Base-by-base conservation (phyloP, 2,329 filamentous ascomycete species). In the Curvularia spicifera region DNA sequence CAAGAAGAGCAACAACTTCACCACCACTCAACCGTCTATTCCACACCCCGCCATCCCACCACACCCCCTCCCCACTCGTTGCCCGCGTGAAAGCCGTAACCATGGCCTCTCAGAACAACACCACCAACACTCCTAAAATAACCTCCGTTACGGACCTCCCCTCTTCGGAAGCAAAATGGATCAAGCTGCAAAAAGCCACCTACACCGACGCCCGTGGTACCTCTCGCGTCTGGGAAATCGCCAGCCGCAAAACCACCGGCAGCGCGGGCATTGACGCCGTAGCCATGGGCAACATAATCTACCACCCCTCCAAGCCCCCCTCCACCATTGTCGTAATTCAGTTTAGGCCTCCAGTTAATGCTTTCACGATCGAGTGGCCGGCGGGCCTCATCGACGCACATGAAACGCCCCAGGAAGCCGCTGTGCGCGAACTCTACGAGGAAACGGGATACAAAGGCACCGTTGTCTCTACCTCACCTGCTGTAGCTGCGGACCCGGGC, bases 231-330 rank as follows among this genome's bases (percentile, higher is more conserved):
- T 91, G 89, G 89, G 89, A 91, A 73, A 87, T 87, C 1, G 88
- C 88, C 5, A 86, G 89, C 72, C 84, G 89, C 22, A 83, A 81
- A 22, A 91, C 88, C 0, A 81, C 82, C 51, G 83, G 84, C 33
- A 85, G 89, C 52, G 50, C 64, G 0, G 68, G 68, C 42, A 49
- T 70, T 50, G 89, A 91, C 69, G 89, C 87, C 51, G 89, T 91
- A 15, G 88, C 88, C 56, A 91, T 92, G 63, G 81, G 91, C 18
- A 89, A 88, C 54, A 84, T 91, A 60, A 79, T 92, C 52, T 63
- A 71, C 53, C 64, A 71, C 47, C 66, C 71, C n/a, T 49, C 60
- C 49, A 63, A 66, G 6, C 65, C 67, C 3, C 70, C 74, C 4
- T 64, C 63, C 6, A 75, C 74, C 12, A 70, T 77, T 12, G 54